Conservation (phyloP, 202 grass and related monocot species). For the Saccharum hybrid region DNA sequence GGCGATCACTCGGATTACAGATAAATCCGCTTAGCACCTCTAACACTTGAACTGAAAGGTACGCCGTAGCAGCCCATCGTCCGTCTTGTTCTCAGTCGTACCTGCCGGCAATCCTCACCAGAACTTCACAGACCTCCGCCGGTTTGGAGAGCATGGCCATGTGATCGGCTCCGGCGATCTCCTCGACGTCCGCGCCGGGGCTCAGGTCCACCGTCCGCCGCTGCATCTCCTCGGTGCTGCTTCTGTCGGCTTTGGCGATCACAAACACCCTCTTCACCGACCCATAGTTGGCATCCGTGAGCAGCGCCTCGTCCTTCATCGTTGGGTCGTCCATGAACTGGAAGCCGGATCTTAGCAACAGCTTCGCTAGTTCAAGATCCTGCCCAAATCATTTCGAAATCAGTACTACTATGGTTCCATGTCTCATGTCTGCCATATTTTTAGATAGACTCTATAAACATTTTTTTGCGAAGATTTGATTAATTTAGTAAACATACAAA, state of each 20-base stretch:
- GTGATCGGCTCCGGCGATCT: slow-evolving; percentile 57
- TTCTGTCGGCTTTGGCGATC: slow-evolving; percentile 43
- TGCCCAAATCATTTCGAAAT: background rate
- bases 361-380: slow-evolving; percentile 55
- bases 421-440: background rate
- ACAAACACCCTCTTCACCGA: slow-evolving; percentile 54
- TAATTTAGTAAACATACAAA: too few relatives aligned
- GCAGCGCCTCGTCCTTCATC: slow-evolving; percentile 44
- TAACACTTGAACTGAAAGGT: background rate
- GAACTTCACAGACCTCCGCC: slow-evolving; percentile 33
- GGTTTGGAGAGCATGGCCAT: slow-evolving; percentile 60
- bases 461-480: background rate
- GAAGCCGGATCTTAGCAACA: slow-evolving; percentile 47
- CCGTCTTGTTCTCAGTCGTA: slow-evolving; percentile 3
- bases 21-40: background rate
- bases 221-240: slow-evolving; percentile 39
- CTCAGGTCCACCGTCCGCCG: slow-evolving; percentile 44
- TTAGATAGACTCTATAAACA: background rate
- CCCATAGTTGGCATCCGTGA: slow-evolving; percentile 47
- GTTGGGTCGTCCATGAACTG: slow-evolving; percentile 44
- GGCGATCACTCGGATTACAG: background rate
- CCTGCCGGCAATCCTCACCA: slow-evolving; percentile 39
- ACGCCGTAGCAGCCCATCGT: background rate
- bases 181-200: slow-evolving; percentile 41
- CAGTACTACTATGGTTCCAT: background rate